Base-by-base conservation (phyloP, 2,329 filamentous ascomycete genomes). In the Verticillium nubilum region DNA sequence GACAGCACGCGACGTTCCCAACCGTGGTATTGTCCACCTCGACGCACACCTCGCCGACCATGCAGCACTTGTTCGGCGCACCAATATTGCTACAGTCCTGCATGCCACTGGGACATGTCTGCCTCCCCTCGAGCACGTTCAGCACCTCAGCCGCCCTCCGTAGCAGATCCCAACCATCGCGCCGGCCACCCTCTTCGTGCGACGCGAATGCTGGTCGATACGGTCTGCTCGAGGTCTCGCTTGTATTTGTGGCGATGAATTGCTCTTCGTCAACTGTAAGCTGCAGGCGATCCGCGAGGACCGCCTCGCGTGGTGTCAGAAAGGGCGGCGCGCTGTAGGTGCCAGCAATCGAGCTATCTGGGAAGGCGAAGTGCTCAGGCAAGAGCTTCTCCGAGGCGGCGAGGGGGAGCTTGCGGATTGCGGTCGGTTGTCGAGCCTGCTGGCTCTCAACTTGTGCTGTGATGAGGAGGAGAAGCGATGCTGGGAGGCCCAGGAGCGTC, bases 1-100 rank as follows among this genome's bases (percentile, higher is more conserved):
- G 88, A 73, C 91, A 95, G 72, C 91, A 95, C 3, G 90, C 90
- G 2, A 94, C 85, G 52, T 84, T 82, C 7, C 88, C 88, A 28
- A 87, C 76, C 0, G 81, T 82, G 5, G 82, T 82, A 70, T 90
- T 84, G 31, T 79, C 70, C 4, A 92, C 85, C 26, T 75, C 72
- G 54, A 89, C 85, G 69, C 91, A 95, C 7, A 80, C 83, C 64
- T 88, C 86, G 17, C 79, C 81, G n/a, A 78, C 77, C 25, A 80
- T 76, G 71, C 91, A 95, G 76, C 91, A 95, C 72, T 87, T 89
- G 71, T 91, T 83, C 1, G 88, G 83, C 53, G 83, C 81, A 7
- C 82, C 84, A 65, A 92, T 87, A 19, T 74, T 74, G 17, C 79
- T 78, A 72, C 91, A 95, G 68, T 80, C 82, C 37, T 75, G 78